Evolutionary conservation across 331 rosid species (phyloP).

Genomic region (Acacia pycnantha): DNA sequence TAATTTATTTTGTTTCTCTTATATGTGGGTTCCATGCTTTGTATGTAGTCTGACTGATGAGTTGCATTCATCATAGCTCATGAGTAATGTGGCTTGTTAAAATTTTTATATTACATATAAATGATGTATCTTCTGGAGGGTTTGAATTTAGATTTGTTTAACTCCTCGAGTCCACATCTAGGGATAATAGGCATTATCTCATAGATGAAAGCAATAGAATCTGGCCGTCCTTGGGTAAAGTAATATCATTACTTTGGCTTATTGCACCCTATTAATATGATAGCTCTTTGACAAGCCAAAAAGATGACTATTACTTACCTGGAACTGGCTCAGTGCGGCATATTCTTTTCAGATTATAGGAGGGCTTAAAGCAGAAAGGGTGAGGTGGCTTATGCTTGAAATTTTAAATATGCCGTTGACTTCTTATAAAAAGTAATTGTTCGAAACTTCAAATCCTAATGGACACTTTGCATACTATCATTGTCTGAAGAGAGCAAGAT

Average conservation of each 20-base stretch:
- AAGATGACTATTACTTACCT: not conserved
- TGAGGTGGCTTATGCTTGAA: not conserved
- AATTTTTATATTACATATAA: no score
- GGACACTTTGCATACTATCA: slow-evolving; percentile 1
- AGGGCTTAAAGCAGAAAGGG: not conserved
- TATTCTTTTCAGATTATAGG: not conserved
- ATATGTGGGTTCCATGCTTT: not conserved
- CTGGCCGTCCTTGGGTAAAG: not conserved
- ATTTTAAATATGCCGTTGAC: not conserved
- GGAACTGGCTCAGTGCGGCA: not conserved
- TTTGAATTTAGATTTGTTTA: not conserved
- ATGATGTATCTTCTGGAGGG: not conserved
- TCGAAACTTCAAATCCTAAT: not conserved
- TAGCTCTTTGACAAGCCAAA: not conserved
- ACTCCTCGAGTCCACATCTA: not conserved
- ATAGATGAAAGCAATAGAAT: not conserved
- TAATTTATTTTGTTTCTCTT: not conserved
- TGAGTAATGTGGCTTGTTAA: not conserved
- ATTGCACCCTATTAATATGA: not conserved
- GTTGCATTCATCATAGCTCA: not conserved
- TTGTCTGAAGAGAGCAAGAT: slow-evolving; percentile 1
- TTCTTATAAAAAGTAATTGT: not conserved
- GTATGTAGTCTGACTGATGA: not conserved
- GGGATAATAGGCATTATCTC: not conserved
- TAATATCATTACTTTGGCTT: not conserved